Conservation (phyloP, 176 grass and related monocot genomes). For the Poa pratensis region DNA sequence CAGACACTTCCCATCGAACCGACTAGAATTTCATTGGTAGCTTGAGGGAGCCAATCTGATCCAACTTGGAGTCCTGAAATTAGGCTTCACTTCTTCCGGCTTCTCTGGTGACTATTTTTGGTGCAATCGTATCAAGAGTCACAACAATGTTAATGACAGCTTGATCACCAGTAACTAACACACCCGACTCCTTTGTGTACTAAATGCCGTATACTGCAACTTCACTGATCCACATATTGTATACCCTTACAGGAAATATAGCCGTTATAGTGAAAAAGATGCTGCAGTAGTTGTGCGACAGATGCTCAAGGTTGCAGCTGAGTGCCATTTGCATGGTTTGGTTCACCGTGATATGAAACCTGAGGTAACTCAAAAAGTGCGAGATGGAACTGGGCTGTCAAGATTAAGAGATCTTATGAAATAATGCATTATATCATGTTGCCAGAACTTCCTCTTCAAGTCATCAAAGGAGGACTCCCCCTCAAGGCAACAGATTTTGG, state of each 20-base stretch:
- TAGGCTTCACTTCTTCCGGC: too few species aligned
- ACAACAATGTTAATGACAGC: too few species aligned
- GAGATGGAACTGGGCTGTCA: conserved; percentile 8
- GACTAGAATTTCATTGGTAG: too few species aligned
- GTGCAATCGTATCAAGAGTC: too few species aligned
- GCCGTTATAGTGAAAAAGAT: conserved; percentile 94
- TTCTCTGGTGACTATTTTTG: too few species aligned
- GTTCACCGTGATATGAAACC: conserved; percentile 99
- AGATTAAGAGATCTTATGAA: conserved; percentile 15
- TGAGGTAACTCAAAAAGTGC: conserved; percentile 63
- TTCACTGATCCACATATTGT: conserved; percentile 17
- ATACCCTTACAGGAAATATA: conserved; percentile 68
- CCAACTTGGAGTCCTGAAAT: too few species aligned
- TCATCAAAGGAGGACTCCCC: conserved; percentile 70
- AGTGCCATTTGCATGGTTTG: conserved; percentile 96
- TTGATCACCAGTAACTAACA: too few species aligned
- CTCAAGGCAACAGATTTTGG: conserved; percentile 99
- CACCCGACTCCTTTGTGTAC: too few species aligned
- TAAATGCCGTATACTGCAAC: conserved; percentile 15
- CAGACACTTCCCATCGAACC: too few species aligned
- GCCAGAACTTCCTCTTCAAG: conserved; percentile 97
- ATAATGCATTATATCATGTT: conserved; percentile 29
- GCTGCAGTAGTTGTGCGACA: conserved; percentile 89
- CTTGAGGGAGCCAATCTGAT: too few species aligned
- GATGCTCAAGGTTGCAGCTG: conserved; percentile 98